phyloP scores from a whole-genome alignment of 2,329 filamentous ascomycete species.

The Cercospora sp. region DNA sequence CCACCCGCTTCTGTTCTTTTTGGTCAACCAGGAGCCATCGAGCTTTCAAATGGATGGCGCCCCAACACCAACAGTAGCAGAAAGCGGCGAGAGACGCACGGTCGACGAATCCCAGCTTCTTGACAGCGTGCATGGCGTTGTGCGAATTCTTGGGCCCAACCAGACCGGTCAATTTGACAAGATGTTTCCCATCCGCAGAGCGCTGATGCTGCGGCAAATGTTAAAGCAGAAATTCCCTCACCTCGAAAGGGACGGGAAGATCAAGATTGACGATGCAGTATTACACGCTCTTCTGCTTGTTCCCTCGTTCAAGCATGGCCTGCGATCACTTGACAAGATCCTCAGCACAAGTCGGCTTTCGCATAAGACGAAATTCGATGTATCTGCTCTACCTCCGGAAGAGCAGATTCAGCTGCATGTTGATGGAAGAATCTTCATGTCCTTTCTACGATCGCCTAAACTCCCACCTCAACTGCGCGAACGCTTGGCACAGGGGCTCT shows the following conservation, averaged over 20 bases:
- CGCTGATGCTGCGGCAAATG: conserved; percentile 38
- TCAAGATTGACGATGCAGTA: conserved; percentile 40
- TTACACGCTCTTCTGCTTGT: conserved; percentile 39
- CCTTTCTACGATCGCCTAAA: conserved; percentile 37
- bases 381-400: conserved; percentile 39
- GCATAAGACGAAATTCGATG: conserved; percentile 37
- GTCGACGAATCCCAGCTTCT: conserved; percentile 35
- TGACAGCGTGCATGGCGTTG: conserved; percentile 38
- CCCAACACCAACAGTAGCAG: conserved; percentile 31
- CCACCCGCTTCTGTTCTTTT: conserved; percentile 36
- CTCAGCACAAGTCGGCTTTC: conserved; percentile 39
- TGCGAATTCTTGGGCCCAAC: conserved; percentile 37
- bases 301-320: conserved; percentile 38
- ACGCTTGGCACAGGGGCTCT: conserved; percentile 37
- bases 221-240: conserved; percentile 37
- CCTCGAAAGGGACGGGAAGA: conserved; percentile 32
- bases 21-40: conserved; percentile 35
- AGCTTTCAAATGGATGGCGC: conserved; percentile 26
- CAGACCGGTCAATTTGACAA: conserved; percentile 33
- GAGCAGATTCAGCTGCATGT: conserved; percentile 41
- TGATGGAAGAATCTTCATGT: conserved; percentile 40
- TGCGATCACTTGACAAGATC: conserved; percentile 39
- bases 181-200: conserved; percentile 36
- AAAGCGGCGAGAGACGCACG: conserved; percentile 24
- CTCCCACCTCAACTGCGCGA: conserved; percentile 38